Percentiles rank a stretch among this genome's conserved stretches.
Evolutionary conservation across 2,329 filamentous ascomycete species (phyloP).

Genomic region (Calonectria ilicicola): DNA sequence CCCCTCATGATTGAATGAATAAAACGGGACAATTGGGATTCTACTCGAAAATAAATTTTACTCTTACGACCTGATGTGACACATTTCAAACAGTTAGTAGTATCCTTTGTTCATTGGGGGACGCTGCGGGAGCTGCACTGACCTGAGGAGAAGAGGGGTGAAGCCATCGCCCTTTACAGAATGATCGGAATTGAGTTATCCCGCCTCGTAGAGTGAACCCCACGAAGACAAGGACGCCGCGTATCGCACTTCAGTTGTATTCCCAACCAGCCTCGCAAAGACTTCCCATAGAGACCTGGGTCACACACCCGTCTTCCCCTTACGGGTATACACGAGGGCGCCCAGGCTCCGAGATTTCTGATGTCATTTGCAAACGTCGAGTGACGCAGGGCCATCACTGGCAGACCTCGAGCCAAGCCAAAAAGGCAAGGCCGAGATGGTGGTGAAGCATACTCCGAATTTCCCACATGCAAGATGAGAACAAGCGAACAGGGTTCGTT

Average conservation of each 20-base stretch:
- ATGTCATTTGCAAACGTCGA: slow-evolving; percentile 88
- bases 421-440: slow-evolving; percentile 40
- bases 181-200: slow-evolving; percentile 93
- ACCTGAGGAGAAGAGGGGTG: slow-evolving; percentile 48
- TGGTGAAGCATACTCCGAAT: slow-evolving; percentile 95
- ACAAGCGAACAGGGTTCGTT: slow-evolving; percentile 33
- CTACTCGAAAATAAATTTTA: slow-evolving; percentile 12
- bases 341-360: slow-evolving; percentile 82
- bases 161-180: slow-evolving; percentile 81
- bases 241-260: slow-evolving; percentile 91
- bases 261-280: slow-evolving; percentile 88
- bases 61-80: not conserved
- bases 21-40: slow-evolving; percentile 1
- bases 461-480: slow-evolving; percentile 84
- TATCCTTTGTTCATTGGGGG: slow-evolving; percentile 35
- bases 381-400: slow-evolving; percentile 89
- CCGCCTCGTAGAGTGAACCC: slow-evolving; percentile 37
- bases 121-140: slow-evolving; percentile 28
- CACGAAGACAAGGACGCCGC: slow-evolving; percentile 70
- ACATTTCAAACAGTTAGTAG: slow-evolving; percentile 36
- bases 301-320: slow-evolving; percentile 28
- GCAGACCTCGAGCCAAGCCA: slow-evolving; percentile 67
- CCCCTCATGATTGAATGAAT: slow-evolving; percentile 24
- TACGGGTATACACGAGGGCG: slow-evolving; percentile 28
- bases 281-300: slow-evolving; percentile 82